These are phyloP conservation scores for Fusarium devonianum DNA, from an alignment of 2,329 filamentous ascomycete genomes.

Conservation along the genomic window DNA sequence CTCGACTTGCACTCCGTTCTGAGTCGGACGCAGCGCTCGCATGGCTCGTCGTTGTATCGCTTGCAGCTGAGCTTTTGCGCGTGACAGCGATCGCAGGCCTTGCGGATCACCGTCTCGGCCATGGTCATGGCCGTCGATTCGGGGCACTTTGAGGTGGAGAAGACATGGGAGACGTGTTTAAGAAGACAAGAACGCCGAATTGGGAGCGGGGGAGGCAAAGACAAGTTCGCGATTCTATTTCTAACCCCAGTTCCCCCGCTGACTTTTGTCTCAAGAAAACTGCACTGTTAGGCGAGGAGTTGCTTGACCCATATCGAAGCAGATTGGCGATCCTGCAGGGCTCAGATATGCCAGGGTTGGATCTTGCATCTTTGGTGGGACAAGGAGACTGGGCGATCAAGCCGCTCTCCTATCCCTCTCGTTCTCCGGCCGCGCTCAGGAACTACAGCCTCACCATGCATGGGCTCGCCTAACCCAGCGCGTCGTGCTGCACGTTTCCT, in stretches of 20 bases:
- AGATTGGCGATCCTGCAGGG: constrained; percentile 4
- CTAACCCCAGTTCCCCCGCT: not conserved
- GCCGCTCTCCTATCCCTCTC: not conserved
- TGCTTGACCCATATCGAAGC: constrained; percentile 17
- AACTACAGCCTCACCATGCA: constrained; percentile 20
- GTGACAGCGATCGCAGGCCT: constrained; percentile 57
- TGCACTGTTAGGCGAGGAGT: not conserved
- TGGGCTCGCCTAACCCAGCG: constrained; percentile 36
- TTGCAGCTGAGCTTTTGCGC: constrained; percentile 56
- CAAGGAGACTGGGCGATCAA: constrained; percentile 10
- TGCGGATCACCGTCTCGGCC: constrained; percentile 50
- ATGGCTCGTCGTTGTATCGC: constrained; percentile 49
- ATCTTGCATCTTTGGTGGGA: constrained; percentile 24
- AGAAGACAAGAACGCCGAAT: constrained; percentile 32
- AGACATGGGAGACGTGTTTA: constrained; percentile 44
- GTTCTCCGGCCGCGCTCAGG: not conserved
- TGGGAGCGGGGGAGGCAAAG: too few relatives aligned
- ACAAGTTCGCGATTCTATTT: constrained; percentile 3
- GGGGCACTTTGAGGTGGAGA: constrained; percentile 25
- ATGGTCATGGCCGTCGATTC: constrained; percentile 45
- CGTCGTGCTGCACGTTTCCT: constrained; percentile 28
- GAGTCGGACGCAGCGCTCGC: constrained; percentile 53
- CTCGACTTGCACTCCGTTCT: constrained; percentile 54
- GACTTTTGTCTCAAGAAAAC: not conserved
- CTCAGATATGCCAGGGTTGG: not conserved